Base-by-base conservation (phyloP, 192 early-diverging fungal genomes). In the Thoreauomyces humboldtii region DNA sequence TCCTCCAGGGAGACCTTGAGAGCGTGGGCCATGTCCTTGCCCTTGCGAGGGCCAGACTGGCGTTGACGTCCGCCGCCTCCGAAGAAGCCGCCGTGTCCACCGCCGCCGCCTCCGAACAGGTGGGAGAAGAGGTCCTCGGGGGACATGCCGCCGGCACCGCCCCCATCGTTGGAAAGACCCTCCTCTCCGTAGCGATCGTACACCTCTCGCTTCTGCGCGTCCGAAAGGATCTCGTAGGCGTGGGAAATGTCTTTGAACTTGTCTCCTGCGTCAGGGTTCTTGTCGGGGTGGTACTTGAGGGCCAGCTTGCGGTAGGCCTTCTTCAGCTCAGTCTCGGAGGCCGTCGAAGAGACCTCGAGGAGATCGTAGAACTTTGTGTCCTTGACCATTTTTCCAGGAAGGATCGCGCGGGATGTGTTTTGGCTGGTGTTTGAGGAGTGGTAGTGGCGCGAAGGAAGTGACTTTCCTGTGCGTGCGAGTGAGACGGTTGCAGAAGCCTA, bases 231-330 rank as follows among this genome's bases (percentile, higher is more conserved):
- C 70, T 98, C 96, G 70, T 95, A 99, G 9, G 97, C 96, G 73
- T 98, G 94, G 43, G 92, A 94, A 63, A 99, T 94, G 59, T 99
- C 96, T 78, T 98, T 96, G 83, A 99, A 99, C 78, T 89, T 87
- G 32, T 95, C 93, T 46, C 84, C 89, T 34, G 91, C 89, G 43
- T 87, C 82, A 34, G 90, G 89, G 82, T 94, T 94, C 91, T 91
- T 94, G 73, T 94, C 92, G 14, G 92, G 92, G 74, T 93, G 92
- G 75, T 85, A 92, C 67, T 93, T 93, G 53, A 98, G 78, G 12
- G 98, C 98, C 61, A 96, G 82, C 79, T 99, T 99, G 55, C 93
- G 77, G 87, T 96, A 96, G 19, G 95, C 93, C 80, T 99, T 99
- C 80, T 96, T 99, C 65, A 99, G 80, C 51, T 97, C 92, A 55